Evolutionary conservation across 805 yeast species (phyloP), one percentile per base, ranked within the genome.

Genomic region (Nakazawaea holstii): DNA sequence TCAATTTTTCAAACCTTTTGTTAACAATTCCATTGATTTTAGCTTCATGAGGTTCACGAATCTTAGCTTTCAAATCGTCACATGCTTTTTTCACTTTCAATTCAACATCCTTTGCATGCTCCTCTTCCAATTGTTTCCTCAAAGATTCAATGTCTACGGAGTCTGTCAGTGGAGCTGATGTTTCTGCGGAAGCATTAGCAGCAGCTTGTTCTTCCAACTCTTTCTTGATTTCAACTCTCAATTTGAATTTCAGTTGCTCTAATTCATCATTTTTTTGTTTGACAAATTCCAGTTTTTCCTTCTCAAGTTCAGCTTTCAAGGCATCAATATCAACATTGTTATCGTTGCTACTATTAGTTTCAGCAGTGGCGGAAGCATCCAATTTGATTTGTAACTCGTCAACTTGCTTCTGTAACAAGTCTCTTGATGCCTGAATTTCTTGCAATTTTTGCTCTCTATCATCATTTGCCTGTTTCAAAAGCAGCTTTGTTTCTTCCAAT

Each of bases 31-130:
- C 67, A 46, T 60, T 59, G 35, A 72, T 61, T 51, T 61, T 64
- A 2, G 66, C 68, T 39, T 64, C 67, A 13, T 67, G 60, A 15
- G 72, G 69, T 1, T 63, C 69, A 46, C 74, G 62, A n/a, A 71
- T 52, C 42, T 58, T 60, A 17, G 53, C 60, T 47, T 66, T 69
- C 43, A 49, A 45, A 2, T 53, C 56, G 29, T 60, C 58, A 9
- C 52, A 41, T 10, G 59, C 61, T 17, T 43, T 54, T 46, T 60
- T 52, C 47, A 62, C 52, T 14, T 68, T 69, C 1, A 60, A 58
- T 44, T 69, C 67, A 35, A 61, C 59, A n/a, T 52, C 55, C 1
- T 39, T 38, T 6, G 49, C 53, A 6, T 47, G 51, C 8, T 55
- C 54, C 14, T 43, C 54, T 8, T 36, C 45, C 8, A 59, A 45